phyloP scores from a whole-genome alignment of 495 filamentous ascomycete genomes.

The Podospora bellae-mahoneyi region DNA sequence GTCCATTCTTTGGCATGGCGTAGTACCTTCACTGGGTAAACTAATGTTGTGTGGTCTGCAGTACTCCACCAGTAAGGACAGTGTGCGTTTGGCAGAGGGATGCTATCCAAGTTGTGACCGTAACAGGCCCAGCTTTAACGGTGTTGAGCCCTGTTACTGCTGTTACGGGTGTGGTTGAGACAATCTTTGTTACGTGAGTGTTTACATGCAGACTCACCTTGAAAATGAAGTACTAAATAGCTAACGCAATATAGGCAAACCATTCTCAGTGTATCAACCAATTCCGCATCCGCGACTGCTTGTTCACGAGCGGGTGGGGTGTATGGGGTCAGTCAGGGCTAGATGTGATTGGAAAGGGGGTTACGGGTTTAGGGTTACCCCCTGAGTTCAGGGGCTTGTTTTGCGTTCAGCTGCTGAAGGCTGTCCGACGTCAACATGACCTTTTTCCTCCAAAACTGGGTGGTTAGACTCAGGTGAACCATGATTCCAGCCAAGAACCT shows the following conservation, averaged over 20 bases:
- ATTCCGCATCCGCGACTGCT: neutral
- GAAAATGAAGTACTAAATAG: neutral
- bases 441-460: too few species aligned
- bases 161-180: neutral
- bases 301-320: neutral
- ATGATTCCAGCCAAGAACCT: neutral
- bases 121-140: neutral
- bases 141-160: neutral
- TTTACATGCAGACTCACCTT: neutral
- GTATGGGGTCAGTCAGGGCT: neutral
- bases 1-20: too few species aligned
- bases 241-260: neutral
- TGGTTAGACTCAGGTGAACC: too few species aligned
- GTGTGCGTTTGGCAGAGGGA: neutral
- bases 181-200: neutral
- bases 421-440: too few species aligned
- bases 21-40: neutral
- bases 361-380: too few species aligned
- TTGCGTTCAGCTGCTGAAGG: too few species aligned
- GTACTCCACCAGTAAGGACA: neutral
- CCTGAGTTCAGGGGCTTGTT: too few species aligned
- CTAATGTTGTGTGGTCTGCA: neutral
- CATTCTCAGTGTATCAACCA: neutral
- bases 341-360: too few species aligned
- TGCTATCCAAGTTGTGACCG: neutral